Base-by-base conservation (phyloP, 129 eudicot genomes). In the Kitagawia praeruptora region DNA sequence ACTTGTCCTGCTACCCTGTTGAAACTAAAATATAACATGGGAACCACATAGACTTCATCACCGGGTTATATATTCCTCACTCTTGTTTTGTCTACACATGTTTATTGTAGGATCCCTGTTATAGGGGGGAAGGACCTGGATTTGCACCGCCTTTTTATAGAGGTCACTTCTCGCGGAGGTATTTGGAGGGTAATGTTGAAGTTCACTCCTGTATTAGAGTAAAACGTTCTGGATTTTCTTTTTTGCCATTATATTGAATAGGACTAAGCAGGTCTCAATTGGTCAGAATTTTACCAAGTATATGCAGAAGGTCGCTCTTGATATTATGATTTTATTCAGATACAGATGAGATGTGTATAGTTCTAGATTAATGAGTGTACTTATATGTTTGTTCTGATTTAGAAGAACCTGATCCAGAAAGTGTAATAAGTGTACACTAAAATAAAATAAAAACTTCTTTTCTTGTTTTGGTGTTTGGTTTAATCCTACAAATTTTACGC, bases 91-190 rank as follows among this genome's bases (percentile, higher is more conserved):
- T 39, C 16, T 25, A 37, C 23, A 78, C 54, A 8, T 85, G 47
- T 46, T 80, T 80, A 31, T 71, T 87, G 87, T 81, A 90, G 98
- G 96, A 89, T 93, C 82, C 98, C 96, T 21, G 84, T 89, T 72
- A 90, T 90, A 75, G 96, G 98, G 44, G 96, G 98, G 31, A 87
- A 79, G 84, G 91, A 86, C 58, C 84, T 93, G 66, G 91, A 93
- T 77, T 84, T 93, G 87, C 91, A 90, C 81, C 93, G 87, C 80
- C 89, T 90, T 79, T 93, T 93, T 81, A 86, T 89, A 76, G 96
- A 90, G 87, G 98, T 93, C 41, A 90, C 98, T 83, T 78, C 96
- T 45, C 96, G 98, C 63, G 98, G 96, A 54, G 98, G 96, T 83
- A 80, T 93, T 77, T 81, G 79, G 51, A 93, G 81, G 98, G 96